A percentile compares a stretch with the other conserved stretches of the same genome.
These are phyloP conservation scores for Clathrus columnatus DNA, from an alignment of 768 basidiomycete genomes.

Conservation along the genomic window DNA sequence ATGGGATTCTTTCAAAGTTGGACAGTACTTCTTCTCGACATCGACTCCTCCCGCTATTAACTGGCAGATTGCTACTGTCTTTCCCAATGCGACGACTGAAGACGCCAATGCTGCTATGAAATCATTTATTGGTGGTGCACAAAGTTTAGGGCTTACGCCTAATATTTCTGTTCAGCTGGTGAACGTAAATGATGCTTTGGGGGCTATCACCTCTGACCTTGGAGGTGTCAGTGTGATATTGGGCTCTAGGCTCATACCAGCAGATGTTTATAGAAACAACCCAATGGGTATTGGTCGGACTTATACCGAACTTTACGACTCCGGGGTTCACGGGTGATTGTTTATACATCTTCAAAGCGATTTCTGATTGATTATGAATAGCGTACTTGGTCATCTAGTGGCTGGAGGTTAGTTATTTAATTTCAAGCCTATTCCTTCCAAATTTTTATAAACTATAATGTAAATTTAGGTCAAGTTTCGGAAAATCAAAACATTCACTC, in stretches of 20 bases:
- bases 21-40: conserved; percentile 2
- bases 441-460: neutral
- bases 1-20: neutral
- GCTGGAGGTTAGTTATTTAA: conserved; percentile 9
- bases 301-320: neutral
- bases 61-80: conserved; percentile 12
- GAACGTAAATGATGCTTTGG: neutral
- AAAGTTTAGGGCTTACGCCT: conserved; percentile 10
- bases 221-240: conserved; percentile 1
- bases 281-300: conserved; percentile 1
- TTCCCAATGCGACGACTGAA: conserved; percentile 16
- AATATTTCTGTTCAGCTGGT: neutral
- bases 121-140: conserved; percentile 18
- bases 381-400: conserved; percentile 9
- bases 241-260: conserved; percentile 10
- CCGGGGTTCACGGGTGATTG: neutral
- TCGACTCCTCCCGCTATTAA: neutral
- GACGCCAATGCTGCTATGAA: conserved; percentile 13
- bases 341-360: neutral
- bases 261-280: conserved; percentile 1
- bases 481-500: conserved; percentile 25
- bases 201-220: neutral
- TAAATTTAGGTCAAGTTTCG: conserved; percentile 23
- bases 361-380: neutral
- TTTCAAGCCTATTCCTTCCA: neutral